A percentile compares a stretch with the other conserved stretches of the same genome.
Evolutionary conservation across 1,139 yeast species (phyloP).

Genomic region (Hyphopichia burtonii): DNA sequence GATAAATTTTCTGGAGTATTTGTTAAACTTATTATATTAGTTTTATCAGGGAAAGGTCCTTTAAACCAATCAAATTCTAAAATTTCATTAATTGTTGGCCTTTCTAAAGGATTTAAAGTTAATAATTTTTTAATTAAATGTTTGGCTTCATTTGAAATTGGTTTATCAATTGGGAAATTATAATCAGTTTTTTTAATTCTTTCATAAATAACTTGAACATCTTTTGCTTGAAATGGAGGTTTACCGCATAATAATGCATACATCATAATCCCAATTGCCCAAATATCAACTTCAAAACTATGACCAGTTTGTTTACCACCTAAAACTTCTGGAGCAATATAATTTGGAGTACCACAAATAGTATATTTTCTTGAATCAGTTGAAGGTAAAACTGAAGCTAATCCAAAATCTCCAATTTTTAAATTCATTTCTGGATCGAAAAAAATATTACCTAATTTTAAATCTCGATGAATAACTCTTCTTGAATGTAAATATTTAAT

Average conservation of each 20-base stretch:
- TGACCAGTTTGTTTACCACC: slow-evolving; percentile 89
- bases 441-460: slow-evolving; percentile 91
- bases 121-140: slow-evolving; percentile 70
- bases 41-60: slow-evolving; percentile 77
- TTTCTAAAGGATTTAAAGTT: slow-evolving; percentile 71
- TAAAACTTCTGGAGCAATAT: slow-evolving; percentile 95
- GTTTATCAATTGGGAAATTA: slow-evolving; percentile 72
- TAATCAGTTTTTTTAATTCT: slow-evolving; percentile 84
- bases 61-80: slow-evolving; percentile 82
- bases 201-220: slow-evolving; percentile 89
- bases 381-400: slow-evolving; percentile 82
- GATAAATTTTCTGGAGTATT: slow-evolving; percentile 60
- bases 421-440: slow-evolving; percentile 90
- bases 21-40: slow-evolving; percentile 61
- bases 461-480: slow-evolving; percentile 93
- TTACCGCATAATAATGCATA: slow-evolving; percentile 88
- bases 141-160: slow-evolving; percentile 70
- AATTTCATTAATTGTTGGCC: slow-evolving; percentile 81
- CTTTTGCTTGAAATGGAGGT: slow-evolving; percentile 97
- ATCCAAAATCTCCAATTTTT: slow-evolving; percentile 95
- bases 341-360: slow-evolving; percentile 97
- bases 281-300: slow-evolving; percentile 89
- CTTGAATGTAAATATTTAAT: slow-evolving; percentile 87
- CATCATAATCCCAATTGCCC: slow-evolving; percentile 97
- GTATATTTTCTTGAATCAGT: slow-evolving; percentile 77